Percentiles rank a stretch among this genome's conserved stretches.
phyloP scores from a whole-genome alignment of 306 rosid genomes.

The Dryas alaskensis region DNA sequence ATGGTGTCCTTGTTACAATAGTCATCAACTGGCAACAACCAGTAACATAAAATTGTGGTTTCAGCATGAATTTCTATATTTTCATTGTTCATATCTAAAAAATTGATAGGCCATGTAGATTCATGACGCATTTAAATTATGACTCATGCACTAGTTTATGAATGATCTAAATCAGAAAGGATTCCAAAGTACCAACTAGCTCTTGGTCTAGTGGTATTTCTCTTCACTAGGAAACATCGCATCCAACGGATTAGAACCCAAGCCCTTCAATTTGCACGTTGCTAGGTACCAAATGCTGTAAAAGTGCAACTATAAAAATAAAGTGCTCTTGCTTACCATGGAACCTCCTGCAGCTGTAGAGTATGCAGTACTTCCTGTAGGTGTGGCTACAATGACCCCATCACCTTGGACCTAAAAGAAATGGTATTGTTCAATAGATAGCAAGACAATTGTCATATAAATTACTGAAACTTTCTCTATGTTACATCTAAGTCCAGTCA shows the following conservation, averaged over 20 bases:
- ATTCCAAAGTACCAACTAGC: too few relatives aligned
- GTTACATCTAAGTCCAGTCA: slow-evolving; percentile 8
- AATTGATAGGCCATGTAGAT: too few relatives aligned
- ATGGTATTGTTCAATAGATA: slow-evolving; percentile 15
- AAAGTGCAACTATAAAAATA: neutral
- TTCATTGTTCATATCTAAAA: too few relatives aligned
- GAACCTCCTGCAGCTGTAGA: slow-evolving; percentile 99
- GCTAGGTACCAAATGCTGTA: neutral
- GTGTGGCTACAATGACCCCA: slow-evolving; percentile 97
- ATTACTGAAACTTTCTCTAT: neutral
- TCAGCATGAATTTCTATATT: too few relatives aligned
- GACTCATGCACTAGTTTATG: too few relatives aligned
- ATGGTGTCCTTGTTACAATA: slow-evolving; percentile 3
- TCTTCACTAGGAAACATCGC: neutral
- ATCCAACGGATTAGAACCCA: neutral
- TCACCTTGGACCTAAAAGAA: slow-evolving; percentile 91
- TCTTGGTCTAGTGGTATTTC: too few relatives aligned
- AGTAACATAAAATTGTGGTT: neutral
- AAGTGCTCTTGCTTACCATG: slow-evolving; percentile 56
- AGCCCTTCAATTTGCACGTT: neutral
- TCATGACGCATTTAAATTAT: too few relatives aligned
- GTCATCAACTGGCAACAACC: neutral
- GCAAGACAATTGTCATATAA: slow-evolving; percentile 25
- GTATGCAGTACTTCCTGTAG: slow-evolving; percentile 99
- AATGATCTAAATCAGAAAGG: too few relatives aligned